Evolutionary conservation across 2,329 filamentous ascomycete genomes (phyloP).

Genomic region (Epichloe uncinata): DNA sequence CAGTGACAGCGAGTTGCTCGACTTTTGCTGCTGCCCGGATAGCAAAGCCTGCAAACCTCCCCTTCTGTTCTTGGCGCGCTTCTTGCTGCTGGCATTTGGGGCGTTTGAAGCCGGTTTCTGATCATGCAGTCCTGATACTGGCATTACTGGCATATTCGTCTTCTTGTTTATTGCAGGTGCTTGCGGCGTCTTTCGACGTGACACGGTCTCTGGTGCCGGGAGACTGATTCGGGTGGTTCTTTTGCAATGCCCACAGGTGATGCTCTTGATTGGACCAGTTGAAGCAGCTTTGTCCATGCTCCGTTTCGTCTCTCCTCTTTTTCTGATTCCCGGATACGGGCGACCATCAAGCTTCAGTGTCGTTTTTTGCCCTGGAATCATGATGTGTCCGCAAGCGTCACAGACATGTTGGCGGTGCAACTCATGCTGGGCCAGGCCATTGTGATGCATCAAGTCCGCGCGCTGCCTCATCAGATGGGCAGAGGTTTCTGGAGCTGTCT

Average conservation of each 20-base stretch:
- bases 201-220: conserved; percentile 21
- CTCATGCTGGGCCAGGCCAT: conserved; percentile 30
- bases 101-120: conserved; percentile 19
- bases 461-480: conserved; percentile 45
- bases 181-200: conserved; percentile 12
- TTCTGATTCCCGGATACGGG: too few species aligned
- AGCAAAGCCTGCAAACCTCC: conserved; percentile 52
- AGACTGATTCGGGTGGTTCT: conserved; percentile 29
- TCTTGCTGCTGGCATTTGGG: conserved; percentile 45
- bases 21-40: conserved; percentile 34
- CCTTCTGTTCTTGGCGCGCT: conserved; percentile 51
- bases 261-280: conserved; percentile 8
- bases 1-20: conserved; percentile 34
- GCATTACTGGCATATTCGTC: not conserved
- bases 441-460: conserved; percentile 33
- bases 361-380: conserved; percentile 37
- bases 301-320: too few species aligned
- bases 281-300: not conserved
- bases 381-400: conserved; percentile 46
- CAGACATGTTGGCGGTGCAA: conserved; percentile 42
- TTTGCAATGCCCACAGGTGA: conserved; percentile 33
- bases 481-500: conserved; percentile 40
- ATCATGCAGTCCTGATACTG: conserved; percentile 5
- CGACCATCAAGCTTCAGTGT: conserved; percentile 24
- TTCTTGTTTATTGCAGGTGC: conserved; percentile 8